Conservation (phyloP, 495 filamentous ascomycete species). For the Viridothelium virens region DNA sequence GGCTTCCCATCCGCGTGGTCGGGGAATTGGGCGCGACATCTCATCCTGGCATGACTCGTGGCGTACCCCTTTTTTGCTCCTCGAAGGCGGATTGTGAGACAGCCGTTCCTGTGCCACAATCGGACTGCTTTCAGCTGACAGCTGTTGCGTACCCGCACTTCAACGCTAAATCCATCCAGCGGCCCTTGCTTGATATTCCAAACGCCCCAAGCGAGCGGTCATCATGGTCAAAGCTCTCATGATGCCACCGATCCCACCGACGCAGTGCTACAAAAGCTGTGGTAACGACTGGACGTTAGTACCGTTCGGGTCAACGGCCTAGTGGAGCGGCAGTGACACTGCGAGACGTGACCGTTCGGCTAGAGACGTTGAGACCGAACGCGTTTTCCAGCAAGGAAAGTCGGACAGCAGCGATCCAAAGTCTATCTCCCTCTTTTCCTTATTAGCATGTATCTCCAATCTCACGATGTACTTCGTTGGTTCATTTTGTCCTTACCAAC, state of each 20-base stretch:
- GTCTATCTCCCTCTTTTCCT: too few species aligned
- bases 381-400: too few species aligned
- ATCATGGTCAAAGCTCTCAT: too few species aligned
- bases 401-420: too few species aligned
- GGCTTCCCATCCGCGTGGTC: background rate
- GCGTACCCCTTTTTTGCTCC: background rate
- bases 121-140: background rate
- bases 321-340: background rate
- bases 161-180: background rate
- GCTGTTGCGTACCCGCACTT: background rate
- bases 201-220: too few species aligned
- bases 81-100: background rate
- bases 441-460: too few species aligned
- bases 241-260: too few species aligned
- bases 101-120: conserved; percentile 4
- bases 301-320: background rate
- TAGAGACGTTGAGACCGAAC: too few species aligned
- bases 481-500: too few species aligned
- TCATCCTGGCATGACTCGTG: background rate
- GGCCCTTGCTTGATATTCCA: background rate
- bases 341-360: too few species aligned
- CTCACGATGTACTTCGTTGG: too few species aligned
- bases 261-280: too few species aligned
- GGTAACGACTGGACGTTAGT: background rate
- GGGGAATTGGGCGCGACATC: background rate